phyloP scores from a whole-genome alignment of 1,284 basidiomycete species.

The Schizophyllum commune region DNA sequence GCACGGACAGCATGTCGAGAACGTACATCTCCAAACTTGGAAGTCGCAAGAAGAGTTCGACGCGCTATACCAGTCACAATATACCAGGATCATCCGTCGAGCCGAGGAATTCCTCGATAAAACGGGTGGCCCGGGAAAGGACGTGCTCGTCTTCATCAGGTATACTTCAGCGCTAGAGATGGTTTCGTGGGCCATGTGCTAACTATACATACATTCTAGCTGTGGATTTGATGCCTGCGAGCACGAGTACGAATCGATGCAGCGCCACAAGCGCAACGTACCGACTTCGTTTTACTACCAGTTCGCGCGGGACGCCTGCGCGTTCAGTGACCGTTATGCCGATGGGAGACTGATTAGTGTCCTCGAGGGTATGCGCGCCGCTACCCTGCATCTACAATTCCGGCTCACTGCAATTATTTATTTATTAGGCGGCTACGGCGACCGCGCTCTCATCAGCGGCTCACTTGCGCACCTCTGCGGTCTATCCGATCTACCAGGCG shows the following conservation, averaged over 20 bases:
- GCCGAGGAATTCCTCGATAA: constrained; percentile 67
- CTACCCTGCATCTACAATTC: not conserved
- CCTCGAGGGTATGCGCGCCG: constrained; percentile 51
- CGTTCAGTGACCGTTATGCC: constrained; percentile 62
- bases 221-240: constrained; percentile 93
- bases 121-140: constrained; percentile 60
- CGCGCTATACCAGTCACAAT: constrained; percentile 62
- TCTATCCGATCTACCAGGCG: constrained; percentile 56
- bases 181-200: not conserved
- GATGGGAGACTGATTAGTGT: constrained; percentile 76
- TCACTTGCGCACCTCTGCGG: constrained; percentile 75
- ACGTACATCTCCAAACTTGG: constrained; percentile 84
- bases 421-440: constrained; percentile 74
- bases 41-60: constrained; percentile 68
- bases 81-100: constrained; percentile 62
- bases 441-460: constrained; percentile 78
- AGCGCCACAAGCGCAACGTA: constrained; percentile 85
- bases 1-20: constrained; percentile 89
- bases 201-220: constrained; percentile 24
- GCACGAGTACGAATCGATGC: constrained; percentile 90
- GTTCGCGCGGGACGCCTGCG: constrained; percentile 70
- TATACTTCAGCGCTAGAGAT: constrained; percentile 20
- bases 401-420: too few species aligned
- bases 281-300: constrained; percentile 83
- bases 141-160: constrained; percentile 84